These are phyloP conservation scores for Chrysanthemum lavandulifolium DNA, from an alignment of 129 eudicot genomes.

Conservation along the genomic window DNA sequence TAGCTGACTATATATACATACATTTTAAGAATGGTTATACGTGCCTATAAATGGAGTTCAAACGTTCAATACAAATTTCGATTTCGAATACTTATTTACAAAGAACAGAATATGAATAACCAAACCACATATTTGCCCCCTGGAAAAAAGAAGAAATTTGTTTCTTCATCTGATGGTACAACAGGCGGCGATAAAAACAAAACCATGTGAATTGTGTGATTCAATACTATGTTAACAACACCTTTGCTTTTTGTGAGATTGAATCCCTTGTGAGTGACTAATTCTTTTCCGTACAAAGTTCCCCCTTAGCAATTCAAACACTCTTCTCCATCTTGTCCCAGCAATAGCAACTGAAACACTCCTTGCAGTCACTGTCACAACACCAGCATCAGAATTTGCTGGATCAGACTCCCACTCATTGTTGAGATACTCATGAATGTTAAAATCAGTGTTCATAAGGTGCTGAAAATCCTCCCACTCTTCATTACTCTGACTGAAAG, in stretches of 20 bases:
- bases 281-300: conserved; percentile 28
- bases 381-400: conserved; percentile 12
- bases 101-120: not conserved
- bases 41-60: not conserved
- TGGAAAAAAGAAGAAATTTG: not conserved
- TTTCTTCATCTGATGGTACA: conserved; percentile 9
- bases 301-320: conserved; percentile 22
- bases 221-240: not conserved
- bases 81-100: conserved; percentile 11
- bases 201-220: not conserved
- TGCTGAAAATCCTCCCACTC: not conserved
- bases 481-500: not conserved
- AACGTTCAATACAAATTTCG: not conserved
- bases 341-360: conserved; percentile 2
- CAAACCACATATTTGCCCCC: conserved; percentile 11
- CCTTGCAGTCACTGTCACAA: not conserved
- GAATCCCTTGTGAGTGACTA: conserved; percentile 25
- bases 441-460: not conserved
- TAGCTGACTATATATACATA: not conserved
- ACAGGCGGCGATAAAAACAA: conserved; percentile 5
- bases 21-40: conserved; percentile 1
- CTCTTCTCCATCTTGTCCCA: conserved; percentile 27
- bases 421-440: conserved; percentile 16
- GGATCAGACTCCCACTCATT: conserved; percentile 22
- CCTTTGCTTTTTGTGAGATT: conserved; percentile 32